A percentile compares a stretch with the other conserved stretches of the same genome.
Conservation (phyloP, 2,329 filamentous ascomycete genomes). For the Zymoseptoria ardabiliae region DNA sequence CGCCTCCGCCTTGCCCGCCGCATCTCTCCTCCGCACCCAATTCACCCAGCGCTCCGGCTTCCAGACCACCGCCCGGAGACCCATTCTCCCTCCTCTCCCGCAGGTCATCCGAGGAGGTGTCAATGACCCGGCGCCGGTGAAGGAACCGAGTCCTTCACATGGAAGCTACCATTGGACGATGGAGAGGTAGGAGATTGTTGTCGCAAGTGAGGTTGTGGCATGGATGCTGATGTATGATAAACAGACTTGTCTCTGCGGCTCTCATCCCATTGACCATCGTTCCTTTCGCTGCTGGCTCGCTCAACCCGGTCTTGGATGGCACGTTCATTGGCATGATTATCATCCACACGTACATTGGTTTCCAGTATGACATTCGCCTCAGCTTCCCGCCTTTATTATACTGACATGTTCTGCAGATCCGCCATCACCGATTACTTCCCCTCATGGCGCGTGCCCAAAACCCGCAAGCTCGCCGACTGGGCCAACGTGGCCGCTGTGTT, state of each 20-base stretch:
- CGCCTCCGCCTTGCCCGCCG: slow-evolving; percentile 28
- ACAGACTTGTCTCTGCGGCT: slow-evolving; percentile 65
- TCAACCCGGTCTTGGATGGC: slow-evolving; percentile 85
- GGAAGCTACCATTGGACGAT: slow-evolving; percentile 99
- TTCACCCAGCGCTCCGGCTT: slow-evolving; percentile 60
- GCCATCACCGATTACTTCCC: slow-evolving; percentile 90
- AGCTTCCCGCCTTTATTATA: not conserved
- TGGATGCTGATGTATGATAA: slow-evolving; percentile 2
- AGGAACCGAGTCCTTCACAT: slow-evolving; percentile 65
- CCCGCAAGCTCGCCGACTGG: slow-evolving; percentile 66
- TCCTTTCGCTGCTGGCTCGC: slow-evolving; percentile 83
- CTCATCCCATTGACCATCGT: slow-evolving; percentile 82
- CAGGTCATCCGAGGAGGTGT: slow-evolving; percentile 50
- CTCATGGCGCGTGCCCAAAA: slow-evolving; percentile 57
- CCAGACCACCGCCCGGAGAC: slow-evolving; percentile 70
- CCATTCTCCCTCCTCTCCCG: slow-evolving; percentile 74
- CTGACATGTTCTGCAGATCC: slow-evolving; percentile 38
- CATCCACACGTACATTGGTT: slow-evolving; percentile 91
- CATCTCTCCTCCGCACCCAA: slow-evolving; percentile 16
- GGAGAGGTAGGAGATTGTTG: slow-evolving; percentile 51
- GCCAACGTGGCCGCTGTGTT: slow-evolving; percentile 70
- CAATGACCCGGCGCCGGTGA: slow-evolving; percentile 78
- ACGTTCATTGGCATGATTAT: slow-evolving; percentile 75
- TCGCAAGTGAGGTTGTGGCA: not conserved
- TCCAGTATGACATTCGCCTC: slow-evolving; percentile 54